Base-by-base conservation (phyloP, 2,329 filamentous ascomycete species). In the Dactylellina cionopaga region DNA sequence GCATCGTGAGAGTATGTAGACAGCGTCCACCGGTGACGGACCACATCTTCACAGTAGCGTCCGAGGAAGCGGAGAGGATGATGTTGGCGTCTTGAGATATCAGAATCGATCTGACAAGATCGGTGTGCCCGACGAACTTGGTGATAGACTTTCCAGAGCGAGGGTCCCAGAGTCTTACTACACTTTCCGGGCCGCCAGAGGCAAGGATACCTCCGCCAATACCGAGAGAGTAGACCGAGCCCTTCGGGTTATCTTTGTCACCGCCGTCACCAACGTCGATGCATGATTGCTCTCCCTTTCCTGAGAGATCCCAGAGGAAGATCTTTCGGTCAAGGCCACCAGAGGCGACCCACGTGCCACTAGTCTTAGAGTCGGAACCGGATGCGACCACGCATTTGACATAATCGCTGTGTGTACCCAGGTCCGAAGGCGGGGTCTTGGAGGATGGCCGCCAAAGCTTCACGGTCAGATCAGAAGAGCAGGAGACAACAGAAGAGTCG, bases 1-100 rank as follows among this genome's bases (percentile, higher is more conserved):
- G 95, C 95, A 99, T 99, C 60, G 93, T 97, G 77, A 99, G 86
- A 0, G 95, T 99, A 81, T 97, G 92, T 90, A 98, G 94, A 84
- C 95, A 99, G 76, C 95, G 87, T 62, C 95, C 95, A 19, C 92
- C 94, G 9, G 91, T 95, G 76, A 98, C 89, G 76, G 93, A 97
- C 95, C 95, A 99, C 66, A 98, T 88, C 82, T 99, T 99, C 83
- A 99, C 90, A 0, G 95, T 98, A 81, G 96, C 92, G 80, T 99
- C 95, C 0, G 94, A 94, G 76, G 93, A 96, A 11, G 92, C 93
- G 0, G 94, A 96, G 84, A 99, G 87, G 76, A 99, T 91, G 39
- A 89, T 96, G 79, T 96, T 92, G 37, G 92, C 93, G 70, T 91
- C 88, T 76, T 94, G 88, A 77, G 92, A 96, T 75, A 99, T 88